Evolutionary conservation across 208 protist species (phyloP), one percentile per base, ranked within the genome.

Genomic region (Naegleria fowleri): DNA sequence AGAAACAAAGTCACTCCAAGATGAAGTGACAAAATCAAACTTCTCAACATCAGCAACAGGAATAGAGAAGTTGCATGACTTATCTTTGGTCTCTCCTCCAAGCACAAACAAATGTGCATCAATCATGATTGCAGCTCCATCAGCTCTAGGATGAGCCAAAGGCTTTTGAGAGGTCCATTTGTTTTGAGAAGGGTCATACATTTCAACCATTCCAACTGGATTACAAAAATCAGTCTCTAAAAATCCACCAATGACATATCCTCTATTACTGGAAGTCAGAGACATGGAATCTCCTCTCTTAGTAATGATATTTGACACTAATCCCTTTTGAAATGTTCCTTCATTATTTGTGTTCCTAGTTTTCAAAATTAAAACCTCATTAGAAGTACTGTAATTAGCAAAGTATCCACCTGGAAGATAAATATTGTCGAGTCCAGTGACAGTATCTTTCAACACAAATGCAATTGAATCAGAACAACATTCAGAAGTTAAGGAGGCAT

Each of bases 341-440:
- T 19, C 13, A 43, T 39, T 43, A 43, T 5, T 15, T 5, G 36
- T 16, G 19, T 39, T 85, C 22, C 19, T 43, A 15, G 38, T 85
- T 16, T 40, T 43, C 36, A 39, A 85, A 16, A 25, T 5, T 39
- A 85, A 43, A 4, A 85, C 79, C 29, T 85, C 22, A 25, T 15
- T 25, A 22, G 38, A 43, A 15, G 79, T 5, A 22, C 36, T 36
- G 79, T 85, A 85, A 43, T 85, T 43, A 29, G n/a, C 38, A 43
- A n/a, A 85, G 22, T 85, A 85, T 36, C 79, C 79, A 85, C 79
- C 79, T n/a, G 79, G 38, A 43, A 43, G 22, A 11, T 85, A 85
- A 39, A 85, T 43, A 85, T 43, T 43, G 0, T 85, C n/a, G 25
- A 43, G 19, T 36, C 79, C 79, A 85, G 7, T 43, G 36, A 29